Percentiles rank a stretch among this genome's conserved stretches.
phyloP scores from a whole-genome alignment of 2,329 filamentous ascomycete species.

The Claviceps pazoutovae region DNA sequence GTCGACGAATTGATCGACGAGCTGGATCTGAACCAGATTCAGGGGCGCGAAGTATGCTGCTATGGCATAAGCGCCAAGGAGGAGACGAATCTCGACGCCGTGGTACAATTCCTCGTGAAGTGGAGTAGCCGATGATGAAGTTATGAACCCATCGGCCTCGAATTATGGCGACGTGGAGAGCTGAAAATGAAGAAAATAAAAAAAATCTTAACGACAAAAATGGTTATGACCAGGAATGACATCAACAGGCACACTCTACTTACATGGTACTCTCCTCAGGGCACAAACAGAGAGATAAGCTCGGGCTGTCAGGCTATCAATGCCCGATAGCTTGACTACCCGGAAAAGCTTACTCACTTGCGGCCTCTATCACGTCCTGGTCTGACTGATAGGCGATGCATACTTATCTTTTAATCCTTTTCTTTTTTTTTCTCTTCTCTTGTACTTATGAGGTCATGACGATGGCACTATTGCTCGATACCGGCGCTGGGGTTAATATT shows the following conservation, averaged over 20 bases:
- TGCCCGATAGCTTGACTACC: background rate
- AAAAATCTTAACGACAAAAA: slow-evolving; percentile 1
- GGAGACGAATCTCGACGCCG: slow-evolving; percentile 94
- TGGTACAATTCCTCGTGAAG: slow-evolving; percentile 91
- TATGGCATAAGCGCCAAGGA: slow-evolving; percentile 98
- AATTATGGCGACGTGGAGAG: background rate
- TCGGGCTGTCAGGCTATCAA: background rate
- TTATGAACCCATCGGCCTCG: background rate
- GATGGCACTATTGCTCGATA: too few relatives aligned
- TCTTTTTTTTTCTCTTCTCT: slow-evolving; percentile 1
- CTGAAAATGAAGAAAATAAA: background rate
- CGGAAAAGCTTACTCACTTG: background rate
- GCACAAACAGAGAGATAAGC: background rate
- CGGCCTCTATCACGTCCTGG: background rate
- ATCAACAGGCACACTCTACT: background rate
- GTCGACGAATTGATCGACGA: slow-evolving; percentile 93
- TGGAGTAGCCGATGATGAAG: slow-evolving; percentile 64
- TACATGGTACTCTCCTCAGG: background rate
- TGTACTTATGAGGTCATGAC: slow-evolving; percentile 20
- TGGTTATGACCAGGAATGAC: slow-evolving; percentile 7
- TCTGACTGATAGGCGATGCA: slow-evolving; percentile 16
- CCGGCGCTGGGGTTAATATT: background rate
- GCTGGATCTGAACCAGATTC: slow-evolving; percentile 78
- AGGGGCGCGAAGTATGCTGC: slow-evolving; percentile 88
- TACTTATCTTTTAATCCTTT: slow-evolving; percentile 14